Evolutionary conservation across 2,329 filamentous ascomycete genomes (phyloP).

Genomic region (Leptographium flavum): DNA sequence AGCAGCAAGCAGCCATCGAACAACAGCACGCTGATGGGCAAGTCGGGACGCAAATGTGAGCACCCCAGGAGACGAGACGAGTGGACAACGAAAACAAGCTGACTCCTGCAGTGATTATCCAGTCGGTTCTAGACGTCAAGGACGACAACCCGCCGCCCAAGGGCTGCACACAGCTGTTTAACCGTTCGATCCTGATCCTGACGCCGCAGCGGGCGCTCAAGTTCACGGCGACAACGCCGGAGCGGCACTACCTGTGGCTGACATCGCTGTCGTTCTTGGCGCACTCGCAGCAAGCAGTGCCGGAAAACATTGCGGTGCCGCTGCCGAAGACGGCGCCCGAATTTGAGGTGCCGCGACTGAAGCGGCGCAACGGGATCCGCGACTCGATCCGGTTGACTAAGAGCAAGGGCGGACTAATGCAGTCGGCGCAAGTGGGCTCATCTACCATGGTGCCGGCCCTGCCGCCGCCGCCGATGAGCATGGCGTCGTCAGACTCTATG

Average conservation of each 20-base stretch:
- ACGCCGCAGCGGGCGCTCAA: slow-evolving; percentile 90
- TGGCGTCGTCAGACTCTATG: slow-evolving; percentile 23
- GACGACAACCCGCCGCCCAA: slow-evolving; percentile 80
- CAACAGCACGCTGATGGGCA: slow-evolving; percentile 78
- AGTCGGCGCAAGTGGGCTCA: slow-evolving; percentile 10
- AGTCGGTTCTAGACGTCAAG: slow-evolving; percentile 93
- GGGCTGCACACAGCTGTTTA: slow-evolving; percentile 53
- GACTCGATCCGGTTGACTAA: slow-evolving; percentile 88
- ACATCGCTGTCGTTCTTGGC: slow-evolving; percentile 90
- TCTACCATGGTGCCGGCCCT: slow-evolving; percentile 8
- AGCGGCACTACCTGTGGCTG: slow-evolving; percentile 89
- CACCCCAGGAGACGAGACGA: neutral
- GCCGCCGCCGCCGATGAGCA: slow-evolving; percentile 13
- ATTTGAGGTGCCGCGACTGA: slow-evolving; percentile 33
- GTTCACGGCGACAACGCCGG: slow-evolving; percentile 71
- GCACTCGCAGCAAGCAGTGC: slow-evolving; percentile 69
- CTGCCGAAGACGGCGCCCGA: slow-evolving; percentile 31
- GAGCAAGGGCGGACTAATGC: slow-evolving; percentile 31
- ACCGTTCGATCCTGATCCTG: slow-evolving; percentile 86
- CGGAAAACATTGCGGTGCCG: slow-evolving; percentile 50
- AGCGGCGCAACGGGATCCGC: slow-evolving; percentile 48
- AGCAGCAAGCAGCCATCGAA: slow-evolving; percentile 92
- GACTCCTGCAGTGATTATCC: slow-evolving; percentile 58
- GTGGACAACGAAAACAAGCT: slow-evolving; percentile 13
- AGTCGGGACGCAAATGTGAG: slow-evolving; percentile 88